Evolutionary conservation across 345 rosid species (phyloP), one percentile per base, ranked within the genome.

Genomic region (Carallia brachiata): DNA sequence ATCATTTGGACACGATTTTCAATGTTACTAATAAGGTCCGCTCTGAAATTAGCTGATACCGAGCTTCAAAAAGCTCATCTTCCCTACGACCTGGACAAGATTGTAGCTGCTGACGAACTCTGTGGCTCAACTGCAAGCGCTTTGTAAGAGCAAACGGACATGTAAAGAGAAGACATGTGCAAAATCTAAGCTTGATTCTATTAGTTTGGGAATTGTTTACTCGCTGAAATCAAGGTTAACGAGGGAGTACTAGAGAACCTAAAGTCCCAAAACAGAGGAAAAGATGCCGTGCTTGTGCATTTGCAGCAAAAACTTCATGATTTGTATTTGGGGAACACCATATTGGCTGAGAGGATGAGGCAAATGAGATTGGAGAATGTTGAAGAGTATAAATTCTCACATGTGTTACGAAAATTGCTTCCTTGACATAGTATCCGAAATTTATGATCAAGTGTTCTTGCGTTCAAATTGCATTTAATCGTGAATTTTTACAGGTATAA

Each of bases 31-130:
- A 23, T 23, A 0, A 23, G 23, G 23, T 23, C 23, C 23, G 23
- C 23, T 23, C 64, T 89, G 69, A 86, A 86, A 61, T 61, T 79
- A 5, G 85, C 87, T 4, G 86, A 86, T 71, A 71, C 82, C 52
- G 82, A 80, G 78, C 83, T 89, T 69, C 91, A 86, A 66, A 77
- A 69, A 79, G 88, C 88, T 61, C 93, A 85, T 76, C 39, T 85
- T 62, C 93, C 91, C 48, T 82, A 86, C 69, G 78, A 81, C 67
- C 85, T 84, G 0, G 79, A 81, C 31, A 89, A 85, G 80, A 84
- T 89, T 72, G 69, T 73, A n/a, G 78, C 84, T 70, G 86, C 89
- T 6, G 83, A 89, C 65, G 82, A 77, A 52, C 77, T 81, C 31
- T 77, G 87, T 12, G 82, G 73, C 84, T 73, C 77, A 85, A 71